Base-by-base conservation (phyloP, 768 basidiomycete genomes). In the button mushroom (Agaricus bisporus) region DNA sequence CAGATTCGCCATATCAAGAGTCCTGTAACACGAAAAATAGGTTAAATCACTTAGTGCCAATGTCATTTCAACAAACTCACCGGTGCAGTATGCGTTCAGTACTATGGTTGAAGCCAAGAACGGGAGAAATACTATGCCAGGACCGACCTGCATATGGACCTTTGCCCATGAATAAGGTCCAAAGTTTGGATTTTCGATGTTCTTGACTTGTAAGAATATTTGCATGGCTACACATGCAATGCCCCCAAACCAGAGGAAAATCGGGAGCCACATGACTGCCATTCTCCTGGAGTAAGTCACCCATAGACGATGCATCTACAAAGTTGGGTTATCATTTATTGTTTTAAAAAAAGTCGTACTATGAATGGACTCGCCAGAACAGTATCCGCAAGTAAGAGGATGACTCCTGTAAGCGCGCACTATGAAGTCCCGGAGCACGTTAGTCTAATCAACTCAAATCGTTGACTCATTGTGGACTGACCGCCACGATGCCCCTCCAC, bases 21-120 rank as follows among this genome's bases (percentile, higher is more conserved):
- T 18, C 15, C 49, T 51, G n/a, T n/a, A n/a, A n/a, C n/a, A n/a
- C n/a, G 17, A 41, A 6, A 25, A 9, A 10, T 26, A 28, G 4
- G 20, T 7, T 9, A 41, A 4, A 25, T n/a, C 25, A 29, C 4
- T 10, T 18, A 39, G 5, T 14, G n/a, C n/a, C n/a, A n/a, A n/a
- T n/a, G 22, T 6, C 28, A 6, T 5, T n/a, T 42, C 28, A 32
- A 9, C 11, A 20, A 20, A 35, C 39, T 17, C 17, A 57, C 56
- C 22, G 5, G 56, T 58, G 8, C 39, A 48, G 22, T 58, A 58
- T 14, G 39, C 35, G 17, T 58, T 58, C 20, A 58, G 15, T 5
- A 37, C 51, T 12, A 49, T 49, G 14, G 54, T 58, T 20, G 48
- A 55, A 2, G 26, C 57, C 53, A 48, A 55, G 49, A 55, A 58